These are phyloP conservation scores for Nakazawaea peltata DNA, from an alignment of 805 yeast species.

Conservation along the genomic window DNA sequence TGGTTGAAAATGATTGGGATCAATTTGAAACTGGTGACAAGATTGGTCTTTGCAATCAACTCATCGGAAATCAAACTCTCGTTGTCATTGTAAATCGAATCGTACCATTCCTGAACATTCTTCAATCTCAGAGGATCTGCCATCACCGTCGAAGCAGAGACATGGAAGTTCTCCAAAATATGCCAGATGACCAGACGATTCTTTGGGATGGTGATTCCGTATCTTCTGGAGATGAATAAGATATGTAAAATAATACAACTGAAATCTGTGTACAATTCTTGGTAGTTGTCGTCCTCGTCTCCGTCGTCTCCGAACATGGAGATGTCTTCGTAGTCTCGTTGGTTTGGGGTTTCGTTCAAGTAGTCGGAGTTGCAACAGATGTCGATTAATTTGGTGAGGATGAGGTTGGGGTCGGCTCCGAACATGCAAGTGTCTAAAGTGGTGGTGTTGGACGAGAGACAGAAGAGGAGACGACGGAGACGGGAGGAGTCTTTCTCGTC, in stretches of 20 bases:
- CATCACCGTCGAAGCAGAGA: constrained; percentile 15
- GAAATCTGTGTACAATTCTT: constrained; percentile 61
- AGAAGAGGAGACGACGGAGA: constrained; percentile 43
- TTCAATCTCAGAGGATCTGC: constrained; percentile 15
- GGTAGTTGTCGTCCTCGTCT: constrained; percentile 36
- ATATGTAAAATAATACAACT: constrained; percentile 51
- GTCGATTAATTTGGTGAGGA: constrained; percentile 14
- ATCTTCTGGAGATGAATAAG: constrained; percentile 29
- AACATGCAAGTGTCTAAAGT: constrained; percentile 36
- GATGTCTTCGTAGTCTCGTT: constrained; percentile 13
- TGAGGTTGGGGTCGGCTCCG: constrained; percentile 32
- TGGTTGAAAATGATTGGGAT: constrained; percentile 73
- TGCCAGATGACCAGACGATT: constrained; percentile 11
- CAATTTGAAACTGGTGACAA: constrained; percentile 58
- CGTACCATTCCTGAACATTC: constrained; percentile 58
- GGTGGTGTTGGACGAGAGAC: constrained; percentile 35
- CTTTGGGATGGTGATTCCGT: constrained; percentile 16
- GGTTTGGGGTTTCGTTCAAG: constrained; percentile 17
- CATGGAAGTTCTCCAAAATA: constrained; percentile 18
- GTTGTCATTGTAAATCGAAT: constrained; percentile 64
- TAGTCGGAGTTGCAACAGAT: constrained; percentile 9
- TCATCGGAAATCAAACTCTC: constrained; percentile 83
- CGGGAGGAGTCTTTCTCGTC: constrained; percentile 31
- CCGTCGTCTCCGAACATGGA: constrained; percentile 11
- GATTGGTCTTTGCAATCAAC: constrained; percentile 55